Evolutionary conservation across 1,139 yeast species (phyloP).

Genomic region (Suhomyces taliae): DNA sequence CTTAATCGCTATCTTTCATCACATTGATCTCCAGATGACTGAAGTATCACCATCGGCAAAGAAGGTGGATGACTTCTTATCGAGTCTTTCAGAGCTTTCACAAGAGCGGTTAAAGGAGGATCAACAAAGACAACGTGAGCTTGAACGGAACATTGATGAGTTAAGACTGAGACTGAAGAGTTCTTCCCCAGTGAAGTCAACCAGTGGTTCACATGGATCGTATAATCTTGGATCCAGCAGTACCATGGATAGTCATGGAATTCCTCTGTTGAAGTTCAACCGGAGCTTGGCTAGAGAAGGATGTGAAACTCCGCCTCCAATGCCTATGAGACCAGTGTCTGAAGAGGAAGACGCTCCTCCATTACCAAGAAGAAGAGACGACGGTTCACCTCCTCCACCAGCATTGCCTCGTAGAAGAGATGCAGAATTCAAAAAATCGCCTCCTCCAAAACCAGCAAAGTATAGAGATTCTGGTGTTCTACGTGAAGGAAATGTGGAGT

Average conservation of each 20-base stretch:
- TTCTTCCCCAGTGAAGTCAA: slow-evolving; percentile 21
- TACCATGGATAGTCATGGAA: neutral
- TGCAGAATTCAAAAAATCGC: slow-evolving; percentile 1
- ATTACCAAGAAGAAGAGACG: slow-evolving; percentile 17
- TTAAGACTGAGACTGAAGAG: slow-evolving; percentile 28
- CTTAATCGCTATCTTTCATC: neutral
- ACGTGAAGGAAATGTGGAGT: neutral
- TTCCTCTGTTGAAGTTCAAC: slow-evolving; percentile 23
- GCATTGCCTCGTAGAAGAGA: slow-evolving; percentile 18
- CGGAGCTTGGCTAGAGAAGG: slow-evolving; percentile 10
- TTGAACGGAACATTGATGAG: slow-evolving; percentile 34
- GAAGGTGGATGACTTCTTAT: slow-evolving; percentile 36
- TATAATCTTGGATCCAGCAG: neutral
- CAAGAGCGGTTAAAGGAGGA: slow-evolving; percentile 34
- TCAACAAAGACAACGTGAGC: slow-evolving; percentile 32
- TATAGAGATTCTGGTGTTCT: neutral
- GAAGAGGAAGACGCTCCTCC: slow-evolving; percentile 15
- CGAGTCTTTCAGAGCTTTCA: slow-evolving; percentile 34
- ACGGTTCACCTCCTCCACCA: slow-evolving; percentile 9
- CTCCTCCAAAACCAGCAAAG: slow-evolving; percentile 16
- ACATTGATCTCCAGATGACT: slow-evolving; percentile 2
- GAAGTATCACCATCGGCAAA: slow-evolving; percentile 26
- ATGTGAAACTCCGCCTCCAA: slow-evolving; percentile 8
- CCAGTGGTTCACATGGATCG: neutral
- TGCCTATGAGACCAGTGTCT: slow-evolving; percentile 11